phyloP scores from a whole-genome alignment of 495 filamentous ascomycete species.

The Chaetomium fimeti region DNA sequence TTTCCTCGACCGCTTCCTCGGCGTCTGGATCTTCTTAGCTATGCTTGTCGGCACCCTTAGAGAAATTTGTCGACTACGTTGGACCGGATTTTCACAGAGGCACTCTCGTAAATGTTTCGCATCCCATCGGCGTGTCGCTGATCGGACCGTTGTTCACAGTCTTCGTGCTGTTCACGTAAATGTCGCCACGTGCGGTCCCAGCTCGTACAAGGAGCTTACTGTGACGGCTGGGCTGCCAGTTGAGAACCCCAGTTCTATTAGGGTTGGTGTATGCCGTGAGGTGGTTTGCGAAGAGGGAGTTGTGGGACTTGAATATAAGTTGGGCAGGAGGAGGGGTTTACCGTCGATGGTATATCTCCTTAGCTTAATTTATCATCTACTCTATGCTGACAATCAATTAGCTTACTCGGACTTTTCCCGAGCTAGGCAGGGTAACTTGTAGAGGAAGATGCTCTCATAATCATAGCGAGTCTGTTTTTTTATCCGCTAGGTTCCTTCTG shows the following conservation, averaged over 20 bases:
- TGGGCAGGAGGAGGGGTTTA: too few species aligned
- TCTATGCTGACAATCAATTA: too few species aligned
- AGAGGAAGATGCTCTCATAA: too few species aligned
- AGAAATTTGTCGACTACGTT: conserved; percentile 68
- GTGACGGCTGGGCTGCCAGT: conserved; percentile 86
- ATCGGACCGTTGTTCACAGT: conserved; percentile 86
- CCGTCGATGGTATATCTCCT: too few species aligned
- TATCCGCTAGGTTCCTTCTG: too few species aligned
- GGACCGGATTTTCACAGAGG: conserved; percentile 66
- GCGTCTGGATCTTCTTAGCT: conserved; percentile 81
- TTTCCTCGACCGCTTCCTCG: conserved; percentile 73
- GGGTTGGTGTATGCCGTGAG: conserved; percentile 76
- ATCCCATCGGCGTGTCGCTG: conserved; percentile 71
- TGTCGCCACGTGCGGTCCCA: conserved; percentile 75
- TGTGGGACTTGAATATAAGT: conserved; percentile 47
- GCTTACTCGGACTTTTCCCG: too few species aligned
- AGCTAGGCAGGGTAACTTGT: too few species aligned
- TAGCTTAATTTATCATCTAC: too few species aligned
- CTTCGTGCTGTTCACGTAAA: conserved; percentile 79
- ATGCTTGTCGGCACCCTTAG: conserved; percentile 78
- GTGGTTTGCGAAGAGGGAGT: conserved; percentile 53
- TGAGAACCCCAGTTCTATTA: conserved; percentile 83
- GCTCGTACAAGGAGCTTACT: conserved; percentile 83
- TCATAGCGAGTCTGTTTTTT: too few species aligned
- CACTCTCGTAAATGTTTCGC: conserved; percentile 67